Base-by-base conservation (phyloP, 78 protist genomes). In the Dictyostelium purpureum region DNA sequence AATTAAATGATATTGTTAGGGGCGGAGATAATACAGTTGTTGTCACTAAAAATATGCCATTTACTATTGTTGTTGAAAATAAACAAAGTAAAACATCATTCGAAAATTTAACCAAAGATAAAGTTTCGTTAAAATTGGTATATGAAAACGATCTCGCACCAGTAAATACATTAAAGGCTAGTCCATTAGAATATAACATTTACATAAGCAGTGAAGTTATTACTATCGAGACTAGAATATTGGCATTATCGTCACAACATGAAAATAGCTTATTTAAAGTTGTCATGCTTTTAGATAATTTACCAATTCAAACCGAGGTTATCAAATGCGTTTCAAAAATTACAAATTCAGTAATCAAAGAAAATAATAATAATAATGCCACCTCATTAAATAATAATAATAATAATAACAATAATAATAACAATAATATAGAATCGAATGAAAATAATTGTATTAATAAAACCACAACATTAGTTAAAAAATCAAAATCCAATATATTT, bases 251-350 rank as follows among this genome's bases (percentile, higher is more conserved):
- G 2, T 85, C 92, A 6, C 71, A 85, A 45, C 92, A 85, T 33
- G 92, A 85, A 26, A 73, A 73, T 33, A 73, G 42, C 45, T 69
- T 43, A 14, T 85, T 85, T 54, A 52, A 67, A 40, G 52, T 83
- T 35, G 28, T 63, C 35, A 26, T 67, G 0, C 43, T 33, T 4
- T 59, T 85, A 0, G 75, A 43, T 56, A 38, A 42, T 35, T 19
- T 54, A 47, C 18, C 59, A 43, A 6, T 85, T 2, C 42, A 33
- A 14, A 61, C 82, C 0, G 67, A 56, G 14, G 42, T 82, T 1
- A 85, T 85, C 47, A 75, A 76, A 38, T 85, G 92, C 43, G 92
- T 85, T 16, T 73, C 82, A 6, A 85, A 85, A 45, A 40, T 85
- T n/a, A 66, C 63, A 26, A 47, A 38, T n/a, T 33, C 73, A n/a